Evolutionary conservation across 2,329 filamentous ascomycete genomes (phyloP).

Genomic region (Arthroderma sp.): DNA sequence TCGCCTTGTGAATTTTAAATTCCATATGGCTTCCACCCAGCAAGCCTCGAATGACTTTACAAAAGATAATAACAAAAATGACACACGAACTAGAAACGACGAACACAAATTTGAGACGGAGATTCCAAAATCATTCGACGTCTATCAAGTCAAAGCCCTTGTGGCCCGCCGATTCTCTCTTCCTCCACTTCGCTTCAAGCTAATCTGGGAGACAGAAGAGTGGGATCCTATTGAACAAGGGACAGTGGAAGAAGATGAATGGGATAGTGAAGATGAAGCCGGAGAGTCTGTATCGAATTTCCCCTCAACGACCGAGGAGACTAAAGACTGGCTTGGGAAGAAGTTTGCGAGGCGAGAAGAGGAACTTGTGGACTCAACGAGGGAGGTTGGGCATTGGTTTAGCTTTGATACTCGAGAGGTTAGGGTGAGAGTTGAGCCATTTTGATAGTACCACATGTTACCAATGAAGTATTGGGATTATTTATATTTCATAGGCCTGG

Average conservation of each 20-base stretch:
- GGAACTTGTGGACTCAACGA: constrained; percentile 64
- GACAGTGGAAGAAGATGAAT: constrained; percentile 42
- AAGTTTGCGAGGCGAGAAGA: constrained; percentile 67
- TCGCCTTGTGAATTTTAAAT: constrained; percentile 51
- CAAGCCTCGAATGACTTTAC: constrained; percentile 4
- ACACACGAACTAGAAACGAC: constrained; percentile 20
- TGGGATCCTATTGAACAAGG: constrained; percentile 64
- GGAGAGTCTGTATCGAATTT: constrained; percentile 27
- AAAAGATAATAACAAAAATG: constrained; percentile 4
- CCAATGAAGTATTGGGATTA: too few species aligned
- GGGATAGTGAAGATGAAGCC: constrained; percentile 37
- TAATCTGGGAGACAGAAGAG: constrained; percentile 85
- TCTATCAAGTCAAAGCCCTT: constrained; percentile 70
- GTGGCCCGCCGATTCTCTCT: constrained; percentile 58
- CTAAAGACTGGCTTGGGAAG: constrained; percentile 25
- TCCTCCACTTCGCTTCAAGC: constrained; percentile 47
- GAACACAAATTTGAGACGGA: constrained; percentile 25
- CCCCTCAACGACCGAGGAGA: constrained; percentile 3
- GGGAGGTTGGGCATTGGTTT: constrained; percentile 70
- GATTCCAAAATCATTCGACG: constrained; percentile 63
- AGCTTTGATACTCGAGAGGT: constrained; percentile 52
- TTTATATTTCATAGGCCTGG: too few species aligned
- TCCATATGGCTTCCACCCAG: constrained; percentile 35
- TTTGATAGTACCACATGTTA: too few species aligned
- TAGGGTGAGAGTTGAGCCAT: constrained; percentile 53